A percentile compares a stretch with the other conserved stretches of the same genome.
These are phyloP conservation scores for Ogataea paradorogensis DNA, from an alignment of 805 yeast species.

Conservation along the genomic window DNA sequence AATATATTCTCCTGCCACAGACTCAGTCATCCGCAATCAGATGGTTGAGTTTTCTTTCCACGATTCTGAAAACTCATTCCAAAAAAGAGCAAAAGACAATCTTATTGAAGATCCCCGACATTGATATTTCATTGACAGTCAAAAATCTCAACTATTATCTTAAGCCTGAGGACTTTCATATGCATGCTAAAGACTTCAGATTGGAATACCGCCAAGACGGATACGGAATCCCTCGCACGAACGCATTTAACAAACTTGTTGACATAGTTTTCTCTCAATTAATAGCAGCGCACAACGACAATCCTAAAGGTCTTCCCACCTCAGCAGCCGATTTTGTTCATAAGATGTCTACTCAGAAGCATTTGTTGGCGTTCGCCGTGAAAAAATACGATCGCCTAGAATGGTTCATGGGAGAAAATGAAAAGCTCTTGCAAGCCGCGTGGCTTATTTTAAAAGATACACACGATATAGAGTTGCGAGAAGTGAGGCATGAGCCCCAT, in stretches of 20 bases:
- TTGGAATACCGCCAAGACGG: conserved; percentile 18
- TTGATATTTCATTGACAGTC: conserved; percentile 44
- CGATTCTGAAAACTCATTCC: conserved; percentile 37
- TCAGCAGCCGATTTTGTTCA: conserved; percentile 15
- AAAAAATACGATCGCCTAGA: conserved; percentile 73
- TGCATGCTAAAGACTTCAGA: background rate
- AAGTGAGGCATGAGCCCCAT: conserved; percentile 39
- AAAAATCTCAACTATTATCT: conserved; percentile 14
- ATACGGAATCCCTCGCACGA: conserved; percentile 24
- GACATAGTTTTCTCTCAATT: conserved; percentile 35
- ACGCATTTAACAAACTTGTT: conserved; percentile 38
- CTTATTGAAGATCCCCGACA: conserved; percentile 42
- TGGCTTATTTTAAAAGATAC: conserved; percentile 43
- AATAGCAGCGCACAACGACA: conserved; percentile 2
- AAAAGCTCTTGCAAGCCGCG: conserved; percentile 40
- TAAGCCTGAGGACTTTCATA: conserved; percentile 7
- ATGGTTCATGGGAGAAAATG: conserved; percentile 52
- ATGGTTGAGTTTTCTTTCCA: conserved; percentile 62
- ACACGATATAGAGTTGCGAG: conserved; percentile 62
- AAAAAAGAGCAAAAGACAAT: conserved; percentile 15
- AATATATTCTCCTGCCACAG: conserved; percentile 54
- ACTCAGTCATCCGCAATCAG: conserved; percentile 51
- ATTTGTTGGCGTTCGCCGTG: conserved; percentile 44
- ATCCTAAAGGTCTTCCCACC: conserved; percentile 1
- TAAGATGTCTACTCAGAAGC: conserved; percentile 25